phyloP scores from a whole-genome alignment of 495 filamentous ascomycete species.

The Echria macrotheca region DNA sequence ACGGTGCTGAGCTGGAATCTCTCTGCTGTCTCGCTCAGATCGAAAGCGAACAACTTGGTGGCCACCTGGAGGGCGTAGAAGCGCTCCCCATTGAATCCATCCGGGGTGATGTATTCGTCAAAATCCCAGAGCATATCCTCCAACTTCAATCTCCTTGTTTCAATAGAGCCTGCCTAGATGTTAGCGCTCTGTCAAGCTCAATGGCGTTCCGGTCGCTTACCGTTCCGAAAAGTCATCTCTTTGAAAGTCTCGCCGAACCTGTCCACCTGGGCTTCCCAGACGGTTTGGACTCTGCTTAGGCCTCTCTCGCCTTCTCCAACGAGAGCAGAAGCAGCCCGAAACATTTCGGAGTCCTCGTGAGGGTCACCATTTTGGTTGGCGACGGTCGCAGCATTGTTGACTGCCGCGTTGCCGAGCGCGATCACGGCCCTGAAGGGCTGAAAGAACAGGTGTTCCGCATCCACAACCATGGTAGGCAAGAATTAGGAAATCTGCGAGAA shows the following conservation, averaged over 20 bases:
- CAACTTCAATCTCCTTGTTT: conserved; percentile 27
- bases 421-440: conserved; percentile 34
- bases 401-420: conserved; percentile 26
- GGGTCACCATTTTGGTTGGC: conserved; percentile 6
- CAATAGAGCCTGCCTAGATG: conserved; percentile 17
- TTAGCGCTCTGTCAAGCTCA: not conserved
- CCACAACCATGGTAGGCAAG: conserved; percentile 15
- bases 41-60: conserved; percentile 33
- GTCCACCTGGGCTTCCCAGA: conserved; percentile 32
- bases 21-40: conserved; percentile 31
- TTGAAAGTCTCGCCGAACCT: conserved; percentile 32
- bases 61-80: conserved; percentile 31
- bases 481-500: conserved; percentile 30
- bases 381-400: conserved; percentile 27
- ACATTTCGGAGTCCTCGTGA: conserved; percentile 22
- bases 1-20: conserved; percentile 19
- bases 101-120: conserved; percentile 31
- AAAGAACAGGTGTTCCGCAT: conserved; percentile 19
- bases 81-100: conserved; percentile 26
- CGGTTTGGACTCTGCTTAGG: conserved; percentile 25
- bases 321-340: conserved; percentile 25
- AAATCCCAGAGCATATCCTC: conserved; percentile 38
- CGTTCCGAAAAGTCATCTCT: conserved; percentile 31
- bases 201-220: conserved; percentile 13
- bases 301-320: conserved; percentile 33